Evolutionary conservation across 352 stramenopile species (phyloP), one percentile per base, ranked within the genome.

Genomic region (Phytophthora meadii): DNA sequence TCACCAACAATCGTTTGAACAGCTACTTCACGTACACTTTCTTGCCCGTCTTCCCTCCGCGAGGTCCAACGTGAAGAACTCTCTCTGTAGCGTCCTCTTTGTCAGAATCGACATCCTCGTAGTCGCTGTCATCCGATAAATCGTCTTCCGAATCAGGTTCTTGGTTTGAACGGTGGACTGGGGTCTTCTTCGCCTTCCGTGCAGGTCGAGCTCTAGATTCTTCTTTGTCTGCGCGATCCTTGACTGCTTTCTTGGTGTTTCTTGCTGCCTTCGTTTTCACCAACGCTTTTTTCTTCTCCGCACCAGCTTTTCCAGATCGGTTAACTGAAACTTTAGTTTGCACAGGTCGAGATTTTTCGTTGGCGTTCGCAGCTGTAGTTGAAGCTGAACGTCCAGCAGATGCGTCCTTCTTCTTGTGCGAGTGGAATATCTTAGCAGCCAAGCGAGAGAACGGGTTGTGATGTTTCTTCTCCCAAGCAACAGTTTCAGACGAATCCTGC

Each of bases 361-460:
- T 25, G 17, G 41, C 12, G 2, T 15, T 41, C 11, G 46, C 9
- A 15, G 46, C 27, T 25, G 53, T 19, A 5, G 47, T 64, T 28
- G 57, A 37, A 59, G 22, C 15, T 10, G 62, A 48, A 15, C 48
- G 52, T 8, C 46, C 9, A 3, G 46, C 7, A 51, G 44, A 50
- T 34, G 48, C 40, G n/a, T 51, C 40, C n/a, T 71, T 54, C 36
- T 62, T 61, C 44, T 61, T 49, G 34, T 54, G 69, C 8, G 69
- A 73, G 17, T 25, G 58, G 55, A 76, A 76, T 17, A 77, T 64
- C 40, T 68, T 73, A 19, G 58, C 54, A 58, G 63, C 69, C 51
- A 77, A 61, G 37, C 69, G 69, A n/a, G 69, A 77, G 40, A 77
- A 77, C 5, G 69, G 52, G 37, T 52, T 70, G 37, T 36, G 48